phyloP scores from a whole-genome alignment of 352 stramenopile species.

The Plasmopara viticola region DNA sequence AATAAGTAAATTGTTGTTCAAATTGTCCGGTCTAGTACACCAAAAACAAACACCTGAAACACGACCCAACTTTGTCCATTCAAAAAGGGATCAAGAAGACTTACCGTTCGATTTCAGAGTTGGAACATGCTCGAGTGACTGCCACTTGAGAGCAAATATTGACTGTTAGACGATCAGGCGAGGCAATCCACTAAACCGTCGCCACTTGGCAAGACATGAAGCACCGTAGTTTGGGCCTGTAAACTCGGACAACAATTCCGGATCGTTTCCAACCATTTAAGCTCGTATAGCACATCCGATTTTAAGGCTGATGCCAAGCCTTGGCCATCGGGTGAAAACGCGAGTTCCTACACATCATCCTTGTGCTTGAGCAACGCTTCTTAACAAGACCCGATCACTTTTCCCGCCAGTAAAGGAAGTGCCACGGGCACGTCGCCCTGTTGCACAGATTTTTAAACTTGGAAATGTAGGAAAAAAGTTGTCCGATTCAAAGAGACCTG shows the following conservation, averaged over 20 bases:
- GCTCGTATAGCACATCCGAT: conserved; percentile 69
- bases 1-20: conserved; percentile 50
- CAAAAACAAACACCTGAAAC: background rate
- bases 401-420: conserved; percentile 7
- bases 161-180: conserved; percentile 62
- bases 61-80: background rate
- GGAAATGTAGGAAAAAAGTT: background rate
- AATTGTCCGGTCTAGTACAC: conserved; percentile 35
- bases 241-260: too few species aligned
- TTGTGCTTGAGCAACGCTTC: conserved; percentile 42
- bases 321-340: conserved; percentile 74
- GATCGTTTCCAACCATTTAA: too few species aligned
- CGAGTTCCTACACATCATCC: conserved; percentile 51
- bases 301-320: conserved; percentile 76
- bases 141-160: too few species aligned
- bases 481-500: too few species aligned
- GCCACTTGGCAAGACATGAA: conserved; percentile 40
- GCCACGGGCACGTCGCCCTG: conserved; percentile 20
- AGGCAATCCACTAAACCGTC: conserved; percentile 49
- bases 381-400: conserved; percentile 31
- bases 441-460: conserved; percentile 38
- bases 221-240: too few species aligned
- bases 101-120: conserved; percentile 52
- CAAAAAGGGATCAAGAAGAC: background rate
- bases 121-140: conserved; percentile 54